Evolutionary conservation across 768 basidiomycete genomes (phyloP), one percentile per base, ranked within the genome.

Genomic region (Russula earlei): DNA sequence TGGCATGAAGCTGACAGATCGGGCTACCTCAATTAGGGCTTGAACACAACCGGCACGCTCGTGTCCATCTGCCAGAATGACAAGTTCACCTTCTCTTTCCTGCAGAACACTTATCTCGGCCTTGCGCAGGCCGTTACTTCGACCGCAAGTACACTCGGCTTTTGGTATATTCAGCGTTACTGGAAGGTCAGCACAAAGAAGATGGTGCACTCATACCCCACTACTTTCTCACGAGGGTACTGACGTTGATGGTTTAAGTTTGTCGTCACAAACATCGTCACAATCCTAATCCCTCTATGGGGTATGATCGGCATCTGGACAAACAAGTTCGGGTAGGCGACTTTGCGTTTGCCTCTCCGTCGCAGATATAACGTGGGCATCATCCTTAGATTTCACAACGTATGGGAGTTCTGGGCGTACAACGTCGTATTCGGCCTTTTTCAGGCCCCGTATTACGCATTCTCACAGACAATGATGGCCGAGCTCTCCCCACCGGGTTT

Each of bases 361-460:
- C 38, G n/a, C 2, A 40, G 22, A 10, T 0, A 9, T 58, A 10
- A 48, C 40, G 17, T 6, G 19, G 51, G 20, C 14, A 44, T 29
- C 37, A 24, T 31, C 17, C 15, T 17, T 34, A 22, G 56, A 1
- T 89, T 87, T 70, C 88, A 90, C 65, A 87, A 89, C 56, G 77
- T 64, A 14, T 91, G 89, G 88, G 90, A 92, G 63, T 92, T 92
- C 70, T 94, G 90, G 83, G 82, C 80, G 5, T 91, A 91, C 70
- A 90, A 89, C 56, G 74, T 88, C 47, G 69, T 90, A 3, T 87
- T 85, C 62, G 87, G 88, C 12, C 69, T 91, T 9, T 89, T 89
- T 75, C 85, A 91, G 71, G 85, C 85, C 1, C 90, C 90, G 0
- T 93, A 90, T 70, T 92, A 88, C 65, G 87, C 91, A 1, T 89